phyloP scores from a whole-genome alignment of 306 rosid genomes.

The Pyrus bretschneideri region DNA sequence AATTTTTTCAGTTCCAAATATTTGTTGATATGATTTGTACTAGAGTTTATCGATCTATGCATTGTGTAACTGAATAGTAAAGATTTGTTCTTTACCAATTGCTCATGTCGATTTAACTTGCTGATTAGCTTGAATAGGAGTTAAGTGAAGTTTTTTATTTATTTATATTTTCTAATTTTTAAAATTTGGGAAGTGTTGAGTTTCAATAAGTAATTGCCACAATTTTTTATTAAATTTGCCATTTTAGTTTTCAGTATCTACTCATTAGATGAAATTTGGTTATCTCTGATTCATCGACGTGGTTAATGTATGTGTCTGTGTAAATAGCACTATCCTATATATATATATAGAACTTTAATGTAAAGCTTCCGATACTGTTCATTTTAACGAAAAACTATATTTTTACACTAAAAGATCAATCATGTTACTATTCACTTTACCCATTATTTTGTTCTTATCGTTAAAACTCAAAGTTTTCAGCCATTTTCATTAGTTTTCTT shows the following conservation, averaged over 20 bases:
- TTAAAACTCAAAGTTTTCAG: no score
- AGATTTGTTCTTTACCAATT: not conserved
- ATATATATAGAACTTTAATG: not conserved
- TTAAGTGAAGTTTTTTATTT: no score
- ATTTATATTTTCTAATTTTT: no score
- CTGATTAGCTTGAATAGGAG: not conserved
- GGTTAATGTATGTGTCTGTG: not conserved
- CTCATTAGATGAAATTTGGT: not conserved
- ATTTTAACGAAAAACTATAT: no score
- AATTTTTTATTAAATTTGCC: not conserved
- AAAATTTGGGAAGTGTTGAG: not conserved
- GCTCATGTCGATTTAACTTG: not conserved
- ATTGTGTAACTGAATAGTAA: not conserved
- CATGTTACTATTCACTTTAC: no score
- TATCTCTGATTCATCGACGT: not conserved
- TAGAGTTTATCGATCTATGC: not conserved
- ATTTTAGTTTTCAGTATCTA: not conserved
- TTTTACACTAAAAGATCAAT: no score
- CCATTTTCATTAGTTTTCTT: no score
- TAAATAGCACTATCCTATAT: no score
- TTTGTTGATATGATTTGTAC: not conserved
- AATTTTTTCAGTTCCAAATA: not conserved
- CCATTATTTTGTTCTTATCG: no score
- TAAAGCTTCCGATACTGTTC: no score
- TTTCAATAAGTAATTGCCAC: not conserved